Base-by-base conservation (phyloP, 2,329 filamentous ascomycete genomes). In the Cercospora brassicicola region DNA sequence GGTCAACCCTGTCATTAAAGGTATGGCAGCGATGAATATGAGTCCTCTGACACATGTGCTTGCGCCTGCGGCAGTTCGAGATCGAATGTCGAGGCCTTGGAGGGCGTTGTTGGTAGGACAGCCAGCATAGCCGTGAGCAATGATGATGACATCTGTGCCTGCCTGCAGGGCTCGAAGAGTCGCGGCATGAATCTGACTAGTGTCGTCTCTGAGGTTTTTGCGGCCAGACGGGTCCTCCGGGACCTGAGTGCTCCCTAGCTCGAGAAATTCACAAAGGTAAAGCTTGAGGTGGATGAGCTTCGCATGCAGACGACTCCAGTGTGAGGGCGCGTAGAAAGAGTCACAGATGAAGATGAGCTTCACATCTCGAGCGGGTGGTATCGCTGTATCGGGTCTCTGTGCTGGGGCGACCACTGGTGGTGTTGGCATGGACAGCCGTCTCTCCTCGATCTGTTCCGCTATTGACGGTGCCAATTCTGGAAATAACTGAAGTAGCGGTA, bases 51-150 rank as follows among this genome's bases (percentile, higher is more conserved):
- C 71, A n/a, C 66, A 66, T 11, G 62, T 70, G 2, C 28, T 26
- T 39, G 66, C 31, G 28, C 68, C 66, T 10, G 64, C 53, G 10
- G 65, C 57, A 2, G 23, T 61, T 6, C 66, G 64, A 5, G 68
- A 36, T 0, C 26, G 18, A 9, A 42, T n/a, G 26, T 69, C 65
- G 9, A 71, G 71, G 28, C 64, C 68, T 30, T 55, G 64, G 18
- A 75, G 69, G 3, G 75, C 69, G n/a, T 75, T 69, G 64, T 66
- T 73, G 39, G 71, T 70, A 1, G 72, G 71, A 9, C 70, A 55
- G 26, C 74, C 74, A 36, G 73, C 76, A 66, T 76, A 77, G 3
- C 71, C 74, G 67, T 78, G 75, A 23, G 74, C 71, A 18, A 73
- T 68, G 7, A 77, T 67, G 26, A 76, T 48, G 42, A 76, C 73